Conservation (phyloP, 192 early-diverging fungal genomes). For the Podila clonocystis region DNA sequence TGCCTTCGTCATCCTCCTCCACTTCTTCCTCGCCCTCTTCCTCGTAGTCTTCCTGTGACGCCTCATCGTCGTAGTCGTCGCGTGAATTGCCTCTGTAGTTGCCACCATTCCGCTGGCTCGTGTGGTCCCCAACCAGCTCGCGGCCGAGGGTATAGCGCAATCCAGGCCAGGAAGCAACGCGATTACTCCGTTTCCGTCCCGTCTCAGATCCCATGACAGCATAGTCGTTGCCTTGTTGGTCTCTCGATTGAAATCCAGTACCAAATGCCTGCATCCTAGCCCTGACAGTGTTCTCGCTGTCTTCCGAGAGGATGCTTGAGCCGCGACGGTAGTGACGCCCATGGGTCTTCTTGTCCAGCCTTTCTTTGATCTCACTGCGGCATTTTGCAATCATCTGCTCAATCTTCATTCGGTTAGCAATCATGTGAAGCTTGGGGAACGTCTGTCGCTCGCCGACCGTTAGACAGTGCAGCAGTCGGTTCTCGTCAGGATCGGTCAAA, state of each 20-base stretch:
- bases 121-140: constrained; percentile 29
- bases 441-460: constrained; percentile 67
- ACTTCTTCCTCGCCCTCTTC: constrained; percentile 20
- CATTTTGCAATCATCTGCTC: constrained; percentile 72
- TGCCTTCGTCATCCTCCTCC: constrained; percentile 11
- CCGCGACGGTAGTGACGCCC: constrained; percentile 5
- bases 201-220: constrained; percentile 2
- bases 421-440: constrained; percentile 84
- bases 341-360: constrained; percentile 27
- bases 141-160: constrained; percentile 29
- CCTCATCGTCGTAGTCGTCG: constrained; percentile 22
- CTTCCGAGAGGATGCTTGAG: constrained; percentile 26
- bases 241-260: not conserved
- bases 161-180: constrained; percentile 31
- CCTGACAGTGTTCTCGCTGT: constrained; percentile 44
- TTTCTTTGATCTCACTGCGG: constrained; percentile 31
- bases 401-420: constrained; percentile 76
- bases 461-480: constrained; percentile 67
- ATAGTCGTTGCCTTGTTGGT: not conserved
- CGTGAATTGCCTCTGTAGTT: not conserved
- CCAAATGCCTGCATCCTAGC: constrained; percentile 39
- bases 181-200: constrained; percentile 6
- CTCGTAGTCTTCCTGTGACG: constrained; percentile 21
- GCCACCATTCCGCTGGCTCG: not conserved
- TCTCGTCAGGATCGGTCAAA: constrained; percentile 69